Percentiles rank a stretch among this genome's conserved stretches.
These are phyloP conservation scores for Hyparrhenia diplandra DNA, from an alignment of 176 grass and related monocot genomes.

Conservation along the genomic window DNA sequence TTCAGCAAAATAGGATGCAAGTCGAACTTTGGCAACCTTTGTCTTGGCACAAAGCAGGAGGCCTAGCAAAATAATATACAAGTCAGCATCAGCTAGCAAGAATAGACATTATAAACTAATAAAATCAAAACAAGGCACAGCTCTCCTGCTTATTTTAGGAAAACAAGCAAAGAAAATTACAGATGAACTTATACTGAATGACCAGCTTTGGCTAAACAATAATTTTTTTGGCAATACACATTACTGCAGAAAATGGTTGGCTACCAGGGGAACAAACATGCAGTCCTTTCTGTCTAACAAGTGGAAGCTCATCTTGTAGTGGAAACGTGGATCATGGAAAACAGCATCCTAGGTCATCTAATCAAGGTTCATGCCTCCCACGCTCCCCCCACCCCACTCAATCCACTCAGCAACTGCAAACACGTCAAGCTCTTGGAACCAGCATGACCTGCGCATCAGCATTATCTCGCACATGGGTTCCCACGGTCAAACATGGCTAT, in stretches of 20 bases:
- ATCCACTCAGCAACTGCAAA: neutral
- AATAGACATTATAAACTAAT: neutral
- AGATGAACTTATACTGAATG: neutral
- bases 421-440: neutral
- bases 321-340: neutral
- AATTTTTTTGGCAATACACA: neutral
- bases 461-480: neutral
- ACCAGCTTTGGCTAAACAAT: neutral
- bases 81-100: conserved; percentile 10
- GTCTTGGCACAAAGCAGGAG: conserved; percentile 93
- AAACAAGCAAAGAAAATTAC: neutral
- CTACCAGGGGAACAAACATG: neutral
- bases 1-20: conserved; percentile 88
- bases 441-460: neutral
- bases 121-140: neutral
- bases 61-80: conserved; percentile 42
- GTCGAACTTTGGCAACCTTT: conserved; percentile 71
- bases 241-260: neutral
- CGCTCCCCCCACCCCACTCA: neutral
- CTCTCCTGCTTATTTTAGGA: neutral
- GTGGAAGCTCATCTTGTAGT: neutral
- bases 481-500: neutral
- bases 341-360: neutral
- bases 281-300: neutral
- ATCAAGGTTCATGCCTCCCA: neutral